Base-by-base conservation (phyloP, 1,284 basidiomycete genomes). In the Moesziomyces parantarcticus region DNA sequence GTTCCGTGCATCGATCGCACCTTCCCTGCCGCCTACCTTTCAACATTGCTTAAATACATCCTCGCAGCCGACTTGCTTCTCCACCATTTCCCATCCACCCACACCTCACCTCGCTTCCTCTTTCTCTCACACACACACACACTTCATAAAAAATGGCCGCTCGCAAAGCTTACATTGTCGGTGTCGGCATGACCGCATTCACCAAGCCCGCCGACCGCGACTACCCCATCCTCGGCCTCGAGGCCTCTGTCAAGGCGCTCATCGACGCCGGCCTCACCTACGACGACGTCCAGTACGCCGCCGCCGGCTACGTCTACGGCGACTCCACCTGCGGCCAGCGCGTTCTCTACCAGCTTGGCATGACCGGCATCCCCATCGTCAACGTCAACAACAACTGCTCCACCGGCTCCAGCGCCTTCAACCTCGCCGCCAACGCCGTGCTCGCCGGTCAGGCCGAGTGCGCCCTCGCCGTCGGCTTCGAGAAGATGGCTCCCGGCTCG, bases 261-360 rank as follows among this genome's bases (percentile, higher is more conserved):
- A 88, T 93, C 23, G 92, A 94, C 79, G 92, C 92, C 74, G 92
- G 92, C 87, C 88, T 94, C 59, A 93, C 89, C 11, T 94, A 94
- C 78, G 92, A 94, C 79, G 85, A 85, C 1, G 84, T 94, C 32
- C 87, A 94, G 80, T 88, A 88, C 34, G 93, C 92, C 0, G 90
- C 87, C 68, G 92, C 91, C n/a, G 92, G 92, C 18, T 92, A 90
- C 83, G 75, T 76, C 58, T 81, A 76, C 65, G 78, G 77, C 32
- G 79, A 79, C 65, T 80, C 76, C 26, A 92, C 92, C 0, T 88
- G 88, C 72, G 92, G 92, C 21, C 92, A 94, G 85, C 87, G 92
- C 25, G 90, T 92, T 3, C 86, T 94, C n/a, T 94, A 94, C 84
- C 90, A 90, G 81, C 89, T 94, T 45, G 92, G 92, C 18, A 87